Evolutionary conservation across 106 monocot species (phyloP).

Genomic region (Platanthera zijinensis): DNA sequence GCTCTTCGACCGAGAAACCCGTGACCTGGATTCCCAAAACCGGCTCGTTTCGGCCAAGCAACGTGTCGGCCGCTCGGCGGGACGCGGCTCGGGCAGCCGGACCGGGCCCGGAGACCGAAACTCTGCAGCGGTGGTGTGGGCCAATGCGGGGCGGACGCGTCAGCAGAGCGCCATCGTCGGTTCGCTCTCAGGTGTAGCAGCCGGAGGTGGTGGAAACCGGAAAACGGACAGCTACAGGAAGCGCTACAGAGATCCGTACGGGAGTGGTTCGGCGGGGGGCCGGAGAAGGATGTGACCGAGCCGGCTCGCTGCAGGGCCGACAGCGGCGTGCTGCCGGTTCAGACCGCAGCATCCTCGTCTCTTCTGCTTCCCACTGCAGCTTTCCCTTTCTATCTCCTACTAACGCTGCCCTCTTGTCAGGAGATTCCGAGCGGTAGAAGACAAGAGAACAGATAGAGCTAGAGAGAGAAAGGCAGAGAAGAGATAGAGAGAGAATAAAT

Average conservation of each 20-base stretch:
- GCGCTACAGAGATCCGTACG: conserved; percentile 1
- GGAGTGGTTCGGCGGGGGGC: not conserved
- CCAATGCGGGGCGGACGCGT: not conserved
- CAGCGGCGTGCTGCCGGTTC: conserved; percentile 7
- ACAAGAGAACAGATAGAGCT: not conserved
- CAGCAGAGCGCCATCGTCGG: not conserved
- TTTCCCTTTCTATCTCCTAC: not conserved
- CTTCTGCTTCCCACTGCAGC: not conserved
- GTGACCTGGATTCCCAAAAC: conserved; percentile 4
- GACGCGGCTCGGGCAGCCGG: not conserved
- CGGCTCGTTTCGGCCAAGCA: not conserved
- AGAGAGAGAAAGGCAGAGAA: not conserved
- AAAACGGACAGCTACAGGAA: not conserved
- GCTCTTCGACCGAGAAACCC: conserved; percentile 8
- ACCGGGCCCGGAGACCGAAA: not conserved
- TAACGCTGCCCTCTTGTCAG: not conserved
- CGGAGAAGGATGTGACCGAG: conserved; percentile 5
- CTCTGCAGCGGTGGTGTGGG: not conserved
- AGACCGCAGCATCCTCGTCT: conserved; percentile 1
- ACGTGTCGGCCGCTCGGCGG: not conserved
- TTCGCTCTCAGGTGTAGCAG: conserved; percentile 5
- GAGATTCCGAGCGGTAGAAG: conserved; percentile 9
- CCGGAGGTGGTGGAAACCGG: conserved; percentile 1
- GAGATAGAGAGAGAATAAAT: not conserved
- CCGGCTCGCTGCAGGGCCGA: not conserved